phyloP scores from a whole-genome alignment of 306 rosid species.

The Corylus americana region DNA sequence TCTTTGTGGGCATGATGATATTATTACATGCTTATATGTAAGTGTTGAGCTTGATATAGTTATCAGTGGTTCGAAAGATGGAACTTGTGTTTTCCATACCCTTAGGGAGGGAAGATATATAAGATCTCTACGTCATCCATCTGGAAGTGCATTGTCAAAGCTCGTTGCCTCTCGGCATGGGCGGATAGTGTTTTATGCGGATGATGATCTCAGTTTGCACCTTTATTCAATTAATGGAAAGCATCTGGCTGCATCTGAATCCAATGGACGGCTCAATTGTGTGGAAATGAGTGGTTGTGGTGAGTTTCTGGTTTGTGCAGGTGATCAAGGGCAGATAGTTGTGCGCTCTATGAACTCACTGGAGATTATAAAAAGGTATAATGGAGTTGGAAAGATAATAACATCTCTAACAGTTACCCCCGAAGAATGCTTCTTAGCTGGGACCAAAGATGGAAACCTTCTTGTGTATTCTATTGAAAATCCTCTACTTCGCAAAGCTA shows the following conservation, averaged over 20 bases:
- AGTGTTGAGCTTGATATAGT: conserved; percentile 91
- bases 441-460: conserved; percentile 87
- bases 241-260: conserved; percentile 88
- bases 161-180: conserved; percentile 84
- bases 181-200: conserved; percentile 81
- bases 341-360: conserved; percentile 93
- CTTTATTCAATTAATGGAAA: conserved; percentile 91
- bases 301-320: conserved; percentile 88
- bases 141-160: conserved; percentile 88
- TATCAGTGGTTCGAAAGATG: conserved; percentile 98
- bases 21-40: conserved; percentile 84
- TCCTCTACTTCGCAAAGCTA: conserved; percentile 70
- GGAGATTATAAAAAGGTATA: conserved; percentile 72
- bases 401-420: conserved; percentile 81
- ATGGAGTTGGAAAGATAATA: conserved; percentile 79
- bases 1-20: conserved; percentile 94
- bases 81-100: conserved; percentile 94
- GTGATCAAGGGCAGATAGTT: conserved; percentile 96
- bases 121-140: conserved; percentile 81
- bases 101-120: conserved; percentile 90
- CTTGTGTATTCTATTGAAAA: conserved; percentile 89
- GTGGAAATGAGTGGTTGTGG: conserved; percentile 82
- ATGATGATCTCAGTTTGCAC: conserved; percentile 94
- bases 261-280: conserved; percentile 91
- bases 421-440: conserved; percentile 97